Conservation (phyloP, 2,329 filamentous ascomycete species). For the Chrysosphaeria jannelii region DNA sequence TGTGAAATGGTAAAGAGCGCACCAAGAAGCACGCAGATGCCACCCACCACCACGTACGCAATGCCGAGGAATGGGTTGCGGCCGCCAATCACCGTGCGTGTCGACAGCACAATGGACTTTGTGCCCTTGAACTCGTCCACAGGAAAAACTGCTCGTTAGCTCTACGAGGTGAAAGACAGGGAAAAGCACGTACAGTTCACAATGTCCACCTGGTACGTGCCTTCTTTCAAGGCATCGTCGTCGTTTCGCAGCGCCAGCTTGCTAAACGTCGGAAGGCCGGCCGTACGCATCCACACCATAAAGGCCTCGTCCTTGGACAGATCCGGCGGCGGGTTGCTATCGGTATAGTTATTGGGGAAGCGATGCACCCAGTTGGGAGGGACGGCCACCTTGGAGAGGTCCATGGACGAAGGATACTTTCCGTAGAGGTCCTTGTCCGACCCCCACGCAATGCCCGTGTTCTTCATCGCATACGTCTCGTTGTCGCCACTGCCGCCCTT, state of each 20-base stretch:
- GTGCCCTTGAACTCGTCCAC: conserved; percentile 54
- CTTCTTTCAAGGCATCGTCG: conserved; percentile 28
- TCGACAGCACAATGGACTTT: conserved; percentile 73
- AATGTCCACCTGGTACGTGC: conserved; percentile 50
- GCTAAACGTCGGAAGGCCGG: conserved; percentile 77
- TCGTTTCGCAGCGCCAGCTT: conserved; percentile 77
- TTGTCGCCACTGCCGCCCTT: conserved; percentile 10
- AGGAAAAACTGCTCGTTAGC: conserved; percentile 34
- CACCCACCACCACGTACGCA: conserved; percentile 79
- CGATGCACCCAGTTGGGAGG: conserved; percentile 60
- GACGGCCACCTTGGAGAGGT: conserved; percentile 33
- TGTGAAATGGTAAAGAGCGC: conserved; percentile 71
- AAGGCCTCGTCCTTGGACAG: conserved; percentile 54
- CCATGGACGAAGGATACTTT: conserved; percentile 25
- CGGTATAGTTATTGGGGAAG: conserved; percentile 41
- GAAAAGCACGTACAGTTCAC: conserved; percentile 32
- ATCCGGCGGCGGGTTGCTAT: conserved; percentile 33
- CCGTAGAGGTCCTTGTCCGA: conserved; percentile 62
- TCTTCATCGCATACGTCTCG: conserved; percentile 43
- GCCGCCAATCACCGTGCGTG: conserved; percentile 74
- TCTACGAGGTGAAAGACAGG: too few species aligned
- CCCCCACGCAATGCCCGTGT: conserved; percentile 53
- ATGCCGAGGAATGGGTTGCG: conserved; percentile 91
- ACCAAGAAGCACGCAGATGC: conserved; percentile 71
- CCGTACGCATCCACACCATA: conserved; percentile 97